Percentiles rank a stretch among this genome's conserved stretches.
Evolutionary conservation across 257 asterid species (phyloP).

Genomic region (Solanum corneliomulleri): DNA sequence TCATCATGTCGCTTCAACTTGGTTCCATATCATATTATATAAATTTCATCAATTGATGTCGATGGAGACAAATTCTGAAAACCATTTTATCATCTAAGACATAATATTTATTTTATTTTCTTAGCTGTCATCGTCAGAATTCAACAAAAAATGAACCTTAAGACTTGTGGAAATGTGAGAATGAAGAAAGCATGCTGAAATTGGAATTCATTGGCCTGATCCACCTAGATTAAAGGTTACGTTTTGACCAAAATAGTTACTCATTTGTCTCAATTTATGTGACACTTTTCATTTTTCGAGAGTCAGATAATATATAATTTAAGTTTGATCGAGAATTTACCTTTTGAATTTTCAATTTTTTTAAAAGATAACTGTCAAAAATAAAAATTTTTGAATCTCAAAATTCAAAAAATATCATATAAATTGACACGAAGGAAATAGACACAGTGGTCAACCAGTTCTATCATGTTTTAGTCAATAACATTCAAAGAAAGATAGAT

Average conservation of each 20-base stretch:
- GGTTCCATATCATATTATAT: background rate
- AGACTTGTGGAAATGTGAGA: background rate
- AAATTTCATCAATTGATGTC: background rate
- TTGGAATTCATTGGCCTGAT: background rate
- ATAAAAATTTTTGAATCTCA: no score
- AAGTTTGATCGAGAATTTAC: no score
- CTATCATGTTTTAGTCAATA: background rate
- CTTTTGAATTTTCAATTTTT: no score
- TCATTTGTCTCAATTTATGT: fast-evolving
- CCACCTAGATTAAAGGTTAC: background rate
- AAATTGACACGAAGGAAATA: no score
- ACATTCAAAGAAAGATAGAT: background rate
- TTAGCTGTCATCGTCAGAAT: background rate
- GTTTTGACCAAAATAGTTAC: background rate
- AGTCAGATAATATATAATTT: background rate
- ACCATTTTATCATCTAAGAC: background rate
- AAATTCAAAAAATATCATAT: no score
- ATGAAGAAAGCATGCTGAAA: background rate
- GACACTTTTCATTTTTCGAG: fast-evolving
- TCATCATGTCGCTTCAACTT: background rate
- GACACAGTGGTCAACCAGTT: background rate
- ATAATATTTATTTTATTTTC: background rate
- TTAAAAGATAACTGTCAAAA: fast-evolving
- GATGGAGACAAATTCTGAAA: background rate
- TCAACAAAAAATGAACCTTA: background rate